Conservation (phyloP, 768 basidiomycete species). For the Gloeopeniophorella convolvens region DNA sequence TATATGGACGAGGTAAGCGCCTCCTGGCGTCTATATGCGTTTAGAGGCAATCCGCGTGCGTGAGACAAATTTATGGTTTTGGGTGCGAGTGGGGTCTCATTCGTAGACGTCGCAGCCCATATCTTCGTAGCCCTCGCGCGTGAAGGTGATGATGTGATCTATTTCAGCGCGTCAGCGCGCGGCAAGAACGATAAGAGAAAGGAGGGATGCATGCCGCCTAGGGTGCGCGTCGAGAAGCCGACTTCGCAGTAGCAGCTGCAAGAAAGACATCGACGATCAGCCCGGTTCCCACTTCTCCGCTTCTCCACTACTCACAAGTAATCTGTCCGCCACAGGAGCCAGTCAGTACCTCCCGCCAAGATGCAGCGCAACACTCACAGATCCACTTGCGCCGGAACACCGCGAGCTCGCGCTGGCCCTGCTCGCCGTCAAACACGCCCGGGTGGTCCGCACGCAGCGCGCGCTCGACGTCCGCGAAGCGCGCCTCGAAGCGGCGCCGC, state of each 20-base stretch:
- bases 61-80: no score
- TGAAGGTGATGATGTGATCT: slow-evolving; percentile 63
- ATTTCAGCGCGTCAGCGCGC: background rate
- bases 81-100: no score
- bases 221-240: slow-evolving; percentile 59
- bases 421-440: slow-evolving; percentile 40
- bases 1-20: no score
- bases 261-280: background rate
- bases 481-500: slow-evolving; percentile 51
- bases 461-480: slow-evolving; percentile 44
- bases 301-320: slow-evolving; percentile 49
- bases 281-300: background rate
- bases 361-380: slow-evolving; percentile 37
- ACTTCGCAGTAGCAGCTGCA: slow-evolving; percentile 63
- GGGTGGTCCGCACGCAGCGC: slow-evolving; percentile 55
- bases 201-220: slow-evolving; percentile 44
- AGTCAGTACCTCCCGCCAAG: background rate
- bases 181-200: background rate
- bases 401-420: slow-evolving; percentile 49
- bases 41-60: no score
- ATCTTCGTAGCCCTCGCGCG: slow-evolving; percentile 54
- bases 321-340: slow-evolving; percentile 29
- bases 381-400: slow-evolving; percentile 74
- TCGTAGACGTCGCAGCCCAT: slow-evolving; percentile 44
- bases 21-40: no score